Evolutionary conservation across 1,284 basidiomycete species (phyloP).

Genomic region (Ustilago hordei): DNA sequence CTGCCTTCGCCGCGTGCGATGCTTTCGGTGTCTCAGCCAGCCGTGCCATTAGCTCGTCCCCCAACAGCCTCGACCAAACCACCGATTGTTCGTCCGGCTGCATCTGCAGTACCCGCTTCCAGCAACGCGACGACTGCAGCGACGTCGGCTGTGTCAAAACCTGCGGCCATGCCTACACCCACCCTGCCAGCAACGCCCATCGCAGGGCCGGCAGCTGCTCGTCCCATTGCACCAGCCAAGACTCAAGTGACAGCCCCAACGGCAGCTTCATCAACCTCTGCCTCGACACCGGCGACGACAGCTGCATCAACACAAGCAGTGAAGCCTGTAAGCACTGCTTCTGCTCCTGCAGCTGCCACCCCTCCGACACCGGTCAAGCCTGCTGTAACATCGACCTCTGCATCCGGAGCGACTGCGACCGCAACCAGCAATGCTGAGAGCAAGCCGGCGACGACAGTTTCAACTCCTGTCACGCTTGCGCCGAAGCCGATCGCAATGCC

Average conservation of each 20-base stretch:
- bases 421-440: conserved; percentile 6
- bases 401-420: conserved; percentile 5
- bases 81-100: conserved; percentile 16
- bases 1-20: conserved; percentile 34
- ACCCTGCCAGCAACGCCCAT: conserved; percentile 34
- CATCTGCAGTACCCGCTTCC: conserved; percentile 1
- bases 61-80: conserved; percentile 18
- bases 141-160: conserved; percentile 12
- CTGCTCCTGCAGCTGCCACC: neutral
- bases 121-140: neutral
- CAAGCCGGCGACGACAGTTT: conserved; percentile 13
- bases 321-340: neutral
- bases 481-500: conserved; percentile 33
- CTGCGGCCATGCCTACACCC: conserved; percentile 26
- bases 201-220: conserved; percentile 13
- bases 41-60: conserved; percentile 23
- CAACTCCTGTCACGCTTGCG: conserved; percentile 15
- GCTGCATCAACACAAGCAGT: conserved; percentile 8
- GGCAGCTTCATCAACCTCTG: neutral
- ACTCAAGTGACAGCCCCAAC: conserved; percentile 1
- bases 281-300: conserved; percentile 3
- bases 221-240: conserved; percentile 16
- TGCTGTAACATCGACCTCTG: conserved; percentile 8
- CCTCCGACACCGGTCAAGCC: conserved; percentile 10
- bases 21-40: conserved; percentile 22